Evolutionary conservation across 495 filamentous ascomycete genomes (phyloP).

Genomic region (Penicillium riverlandense): DNA sequence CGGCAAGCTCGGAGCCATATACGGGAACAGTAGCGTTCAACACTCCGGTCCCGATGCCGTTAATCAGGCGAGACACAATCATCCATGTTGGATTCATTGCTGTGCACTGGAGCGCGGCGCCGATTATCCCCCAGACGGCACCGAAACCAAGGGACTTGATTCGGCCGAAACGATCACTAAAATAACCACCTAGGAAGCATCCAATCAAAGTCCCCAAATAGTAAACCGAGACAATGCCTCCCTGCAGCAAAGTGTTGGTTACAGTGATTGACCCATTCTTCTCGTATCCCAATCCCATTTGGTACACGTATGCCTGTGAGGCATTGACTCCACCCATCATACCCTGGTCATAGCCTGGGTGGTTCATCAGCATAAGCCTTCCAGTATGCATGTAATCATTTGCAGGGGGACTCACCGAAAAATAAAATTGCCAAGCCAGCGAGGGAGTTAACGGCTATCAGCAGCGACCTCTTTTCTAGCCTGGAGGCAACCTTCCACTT

Average conservation of each 20-base stretch:
- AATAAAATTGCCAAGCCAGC: neutral
- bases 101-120: constrained; percentile 27
- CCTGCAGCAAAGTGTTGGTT: constrained; percentile 46
- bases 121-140: constrained; percentile 11
- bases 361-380: neutral
- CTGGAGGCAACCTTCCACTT: neutral
- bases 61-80: constrained; percentile 41
- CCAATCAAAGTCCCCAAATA: constrained; percentile 30
- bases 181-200: constrained; percentile 1
- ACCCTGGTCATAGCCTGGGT: neutral
- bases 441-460: neutral
- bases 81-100: constrained; percentile 16
- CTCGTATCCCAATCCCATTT: neutral
- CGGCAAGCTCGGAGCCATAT: constrained; percentile 49
- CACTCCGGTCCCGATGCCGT: constrained; percentile 53
- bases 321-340: neutral
- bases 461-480: neutral
- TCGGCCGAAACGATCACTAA: neutral
- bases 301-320: neutral
- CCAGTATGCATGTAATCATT: neutral
- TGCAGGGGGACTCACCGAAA: neutral
- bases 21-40: constrained; percentile 54
- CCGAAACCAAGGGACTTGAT: constrained; percentile 3
- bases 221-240: constrained; percentile 54
- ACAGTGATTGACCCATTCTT: constrained; percentile 8